A percentile compares a stretch with the other conserved stretches of the same genome.
These are phyloP conservation scores for Trichoderma sp. DNA, from an alignment of 2,329 filamentous ascomycete species.

Conservation along the genomic window DNA sequence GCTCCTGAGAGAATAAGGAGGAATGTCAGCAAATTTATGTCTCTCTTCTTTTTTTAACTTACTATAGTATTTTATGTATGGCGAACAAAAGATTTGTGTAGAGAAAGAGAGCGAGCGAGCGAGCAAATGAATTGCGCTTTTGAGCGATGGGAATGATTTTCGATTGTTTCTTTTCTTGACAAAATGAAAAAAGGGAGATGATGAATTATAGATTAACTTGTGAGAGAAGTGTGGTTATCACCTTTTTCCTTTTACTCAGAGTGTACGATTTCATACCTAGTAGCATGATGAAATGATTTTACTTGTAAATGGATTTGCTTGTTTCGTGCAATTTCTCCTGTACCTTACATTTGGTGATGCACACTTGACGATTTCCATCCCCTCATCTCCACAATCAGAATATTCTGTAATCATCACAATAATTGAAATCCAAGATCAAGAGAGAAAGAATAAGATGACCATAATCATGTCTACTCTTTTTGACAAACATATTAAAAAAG, in stretches of 20 bases:
- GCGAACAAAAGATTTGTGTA: not conserved
- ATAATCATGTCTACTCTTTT: not conserved
- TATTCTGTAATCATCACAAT: too few relatives aligned
- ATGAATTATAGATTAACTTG: not conserved
- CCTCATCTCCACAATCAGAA: not conserved
- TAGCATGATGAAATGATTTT: not conserved
- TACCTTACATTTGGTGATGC: not conserved
- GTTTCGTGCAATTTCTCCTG: not conserved
- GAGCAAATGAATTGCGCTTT: not conserved
- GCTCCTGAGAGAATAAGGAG: constrained; percentile 2
- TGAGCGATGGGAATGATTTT: not conserved
- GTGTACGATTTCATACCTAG: not conserved
- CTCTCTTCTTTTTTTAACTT: not conserved
- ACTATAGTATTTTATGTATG: not conserved
- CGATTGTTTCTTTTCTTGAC: not conserved
- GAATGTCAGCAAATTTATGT: not conserved
- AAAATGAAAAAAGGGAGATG: not conserved
- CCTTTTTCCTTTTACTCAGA: not conserved
- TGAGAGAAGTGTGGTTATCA: not conserved
- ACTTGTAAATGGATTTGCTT: not conserved
- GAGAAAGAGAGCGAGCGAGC: not conserved
- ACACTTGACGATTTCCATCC: not conserved
- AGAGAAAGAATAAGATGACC: not conserved
- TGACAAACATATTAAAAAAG: constrained; percentile 14
- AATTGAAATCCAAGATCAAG: too few relatives aligned